Base-by-base conservation (phyloP, 2,329 filamentous ascomycete species). In the Dactylonectria macrodidyma region DNA sequence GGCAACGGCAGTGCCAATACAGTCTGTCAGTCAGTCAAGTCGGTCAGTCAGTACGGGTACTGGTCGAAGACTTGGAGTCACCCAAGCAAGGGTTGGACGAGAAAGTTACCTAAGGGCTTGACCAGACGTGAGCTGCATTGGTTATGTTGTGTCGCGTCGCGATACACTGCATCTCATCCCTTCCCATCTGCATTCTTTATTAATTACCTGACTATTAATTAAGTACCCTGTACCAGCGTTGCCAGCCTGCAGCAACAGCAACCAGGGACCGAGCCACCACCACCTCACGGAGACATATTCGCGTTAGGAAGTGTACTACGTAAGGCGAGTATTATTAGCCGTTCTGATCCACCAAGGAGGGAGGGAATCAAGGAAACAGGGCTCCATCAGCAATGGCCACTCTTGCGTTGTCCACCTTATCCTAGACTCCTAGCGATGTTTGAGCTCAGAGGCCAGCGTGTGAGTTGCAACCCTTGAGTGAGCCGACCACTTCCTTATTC, bases 1-100 rank as follows among this genome's bases (percentile, higher is more conserved):
- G 58, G 58, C 58, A 61, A 61, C 63, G 63, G 56, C 57, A 58
- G 58, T 58, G 63, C 63, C 41, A 62, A 52, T 57, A 22, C 58
- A 47, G 58, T 52, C 26, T 30, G 7, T 19, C 26, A 30, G 26
- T 30, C 26, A 30, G 26, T 30, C 19, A 19, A 47, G 58, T 52
- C 26, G 1, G 7, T 19, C 26, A 30, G 26, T 30, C 26, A 30
- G 26, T 30, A 19, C 19, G 19, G 26, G 26, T 30, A 30, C 4
- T 30, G 7, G 26, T 30, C 4, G 26, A 5, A 7, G 26, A 19
- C 19, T 30, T 30, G 26, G 7, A 30, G 26, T 30, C 26, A 30
- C 26, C 26, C 26, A 30, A 30, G 26, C 26, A 30, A 30, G 26
- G 26, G 52, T 36, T 30, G 52, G 46, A 12, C 56, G 3, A 41